Evolutionary conservation across 805 yeast species (phyloP), one percentile per base, ranked within the genome.

Genomic region (Ogataea saltuana): DNA sequence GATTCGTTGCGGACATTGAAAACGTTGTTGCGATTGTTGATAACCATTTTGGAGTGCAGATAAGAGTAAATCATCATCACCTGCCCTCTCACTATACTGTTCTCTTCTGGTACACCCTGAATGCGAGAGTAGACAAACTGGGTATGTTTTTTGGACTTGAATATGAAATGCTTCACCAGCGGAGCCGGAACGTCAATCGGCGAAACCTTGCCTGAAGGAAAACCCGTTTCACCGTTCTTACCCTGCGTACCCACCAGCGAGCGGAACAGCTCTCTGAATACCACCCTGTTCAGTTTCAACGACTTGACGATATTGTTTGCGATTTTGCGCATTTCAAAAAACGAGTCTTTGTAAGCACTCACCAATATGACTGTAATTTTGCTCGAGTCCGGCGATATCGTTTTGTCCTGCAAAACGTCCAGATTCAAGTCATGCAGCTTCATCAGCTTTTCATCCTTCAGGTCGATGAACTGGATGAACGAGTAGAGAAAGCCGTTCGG

Each of bases 401-500:
- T 11, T 9, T 44, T 33, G 12, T 50, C 29, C 2, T 50, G 35
- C 32, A 55, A 27, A 2, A 48, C 41, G 28, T 51, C 58, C 45
- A 44, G 22, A 33, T 59, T 58, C 33, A 63, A 26, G 41, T 55
- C 65, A 37, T 61, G 62, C 10, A 61, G 41, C n/a, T 51, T 50
- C 54, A 63, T 59, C 19, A 60, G 42, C 18, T 58, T 53, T 34
- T 56, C 54, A 35, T 63, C 65, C 13, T 68, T 60, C 26, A 68
- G 50, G 37, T 72, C 73, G 35, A 83, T 59, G 50, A 81, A 80
- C 45, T 80, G 81, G 33, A 89, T 85, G 56, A 85, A 88, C 10
- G 88, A 81, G 58, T 93, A 86, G 5, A 91, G 65, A 56, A 90
- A 93, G 8, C 99, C 99, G 50, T 81, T 81, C 2, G 88, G 68